These are phyloP conservation scores for Penicillium parvum DNA, from an alignment of 495 filamentous ascomycete genomes.

Conservation along the genomic window DNA sequence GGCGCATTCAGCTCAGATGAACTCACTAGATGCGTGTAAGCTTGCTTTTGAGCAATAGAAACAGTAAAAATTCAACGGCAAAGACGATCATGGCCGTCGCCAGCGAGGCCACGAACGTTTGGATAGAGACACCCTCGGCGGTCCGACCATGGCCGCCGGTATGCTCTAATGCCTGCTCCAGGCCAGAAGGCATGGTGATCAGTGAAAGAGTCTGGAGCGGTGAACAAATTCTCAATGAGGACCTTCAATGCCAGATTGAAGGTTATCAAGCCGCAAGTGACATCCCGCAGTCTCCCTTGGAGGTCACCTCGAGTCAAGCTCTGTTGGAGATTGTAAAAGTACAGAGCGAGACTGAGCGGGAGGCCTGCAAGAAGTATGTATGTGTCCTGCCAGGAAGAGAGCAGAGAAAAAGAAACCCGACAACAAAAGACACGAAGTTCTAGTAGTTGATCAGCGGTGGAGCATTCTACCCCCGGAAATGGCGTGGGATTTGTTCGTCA, in stretches of 20 bases:
- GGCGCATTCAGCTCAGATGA: neutral
- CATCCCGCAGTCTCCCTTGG: neutral
- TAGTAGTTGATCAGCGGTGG: constrained; percentile 8
- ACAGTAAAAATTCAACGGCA: constrained; percentile 69
- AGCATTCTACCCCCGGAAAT: constrained; percentile 4
- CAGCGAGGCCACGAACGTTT: constrained; percentile 71
- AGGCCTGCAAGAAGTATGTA: neutral
- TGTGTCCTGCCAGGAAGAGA: too few species aligned
- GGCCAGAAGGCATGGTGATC: constrained; percentile 26
- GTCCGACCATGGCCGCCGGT: constrained; percentile 40
- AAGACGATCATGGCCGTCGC: constrained; percentile 69
- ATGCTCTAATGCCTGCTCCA: constrained; percentile 36
- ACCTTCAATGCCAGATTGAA: neutral
- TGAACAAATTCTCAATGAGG: neutral
- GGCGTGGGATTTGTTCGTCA: constrained; percentile 1
- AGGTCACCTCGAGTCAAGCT: neutral
- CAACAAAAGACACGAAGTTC: too few species aligned
- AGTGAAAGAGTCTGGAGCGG: constrained; percentile 2
- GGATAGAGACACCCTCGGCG: constrained; percentile 43
- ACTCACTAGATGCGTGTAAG: constrained; percentile 81
- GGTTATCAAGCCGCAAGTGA: neutral
- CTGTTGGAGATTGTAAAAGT: neutral
- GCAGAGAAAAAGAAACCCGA: neutral
- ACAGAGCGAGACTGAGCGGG: neutral
- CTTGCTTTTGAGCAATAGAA: constrained; percentile 72